Base-by-base conservation (phyloP, 768 basidiomycete species). In the Kwoniella dendrophila region DNA sequence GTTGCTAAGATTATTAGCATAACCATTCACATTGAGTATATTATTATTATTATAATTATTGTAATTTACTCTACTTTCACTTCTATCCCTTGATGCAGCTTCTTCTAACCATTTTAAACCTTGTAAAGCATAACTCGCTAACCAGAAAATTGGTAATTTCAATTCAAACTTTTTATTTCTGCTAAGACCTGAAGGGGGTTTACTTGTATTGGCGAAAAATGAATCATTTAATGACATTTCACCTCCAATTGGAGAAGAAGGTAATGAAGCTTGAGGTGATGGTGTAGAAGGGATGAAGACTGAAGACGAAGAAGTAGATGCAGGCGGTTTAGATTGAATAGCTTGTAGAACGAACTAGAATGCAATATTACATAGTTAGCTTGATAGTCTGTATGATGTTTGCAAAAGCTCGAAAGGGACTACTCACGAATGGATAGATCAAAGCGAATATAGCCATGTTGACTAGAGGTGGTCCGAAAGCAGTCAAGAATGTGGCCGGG, bases 391-490 rank as follows among this genome's bases (percentile, higher is more conserved):
- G 11, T 11, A 32, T 4, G 4, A 20, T 10, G 26, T 22, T 16
- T 22, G 0, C n/a, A 43, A 26, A 54, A n/a, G 50, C 10, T 16
- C 3, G 33, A 32, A 20, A 33, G 3, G 16, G 27, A 14, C n/a
- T 8, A 64, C 73, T 38, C 40, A 77, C 73, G 44, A 78, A 68
- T 7, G 78, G 78, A 38, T 77, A 78, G 47, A 78, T 54, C 10
- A 76, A 34, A 16, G 77, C 77, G 55, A 78, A 79, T 24, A 79
- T 53, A 8, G 73, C 71, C 64, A 77, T 76, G 22, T 68, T 72
- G 40, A 76, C 61, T 11, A 79, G 29, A 16, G 74, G 71, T 11
- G 74, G 70, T 2, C 72, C 69, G 56, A 78, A 73, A 0, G 73
- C 67, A 26, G 73, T 71, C 8, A 74, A 33, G 27, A 78, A 24